Percentiles rank a stretch among this genome's conserved stretches.
These are phyloP conservation scores for Tylopilus sp. DNA, from an alignment of 768 basidiomycete species.

Conservation along the genomic window DNA sequence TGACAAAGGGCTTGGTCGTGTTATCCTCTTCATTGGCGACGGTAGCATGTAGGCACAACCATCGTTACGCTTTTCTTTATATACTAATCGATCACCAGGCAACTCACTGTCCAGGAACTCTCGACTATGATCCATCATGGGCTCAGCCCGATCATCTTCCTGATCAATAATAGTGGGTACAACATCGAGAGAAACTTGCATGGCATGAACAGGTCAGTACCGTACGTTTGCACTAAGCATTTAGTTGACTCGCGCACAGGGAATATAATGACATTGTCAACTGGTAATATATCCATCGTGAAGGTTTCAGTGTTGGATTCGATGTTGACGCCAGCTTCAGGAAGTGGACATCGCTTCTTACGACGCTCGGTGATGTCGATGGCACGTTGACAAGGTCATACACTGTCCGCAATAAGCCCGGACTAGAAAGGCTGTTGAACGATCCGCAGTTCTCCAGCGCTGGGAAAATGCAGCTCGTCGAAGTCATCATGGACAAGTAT, in stretches of 20 bases:
- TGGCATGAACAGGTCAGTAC: constrained; percentile 49
- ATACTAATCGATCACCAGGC: constrained; percentile 38
- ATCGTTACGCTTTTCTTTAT: not conserved
- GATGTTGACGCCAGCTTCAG: constrained; percentile 19
- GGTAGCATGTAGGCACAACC: constrained; percentile 61
- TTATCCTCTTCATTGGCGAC: constrained; percentile 84
- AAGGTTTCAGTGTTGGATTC: not conserved
- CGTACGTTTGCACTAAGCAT: not conserved
- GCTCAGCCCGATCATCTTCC: constrained; percentile 79
- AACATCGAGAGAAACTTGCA: constrained; percentile 83
- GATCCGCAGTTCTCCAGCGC: constrained; percentile 58
- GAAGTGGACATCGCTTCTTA: constrained; percentile 68
- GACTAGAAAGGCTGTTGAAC: constrained; percentile 65
- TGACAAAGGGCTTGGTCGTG: constrained; percentile 58
- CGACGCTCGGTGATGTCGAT: constrained; percentile 50
- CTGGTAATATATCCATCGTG: constrained; percentile 43
- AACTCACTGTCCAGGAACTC: constrained; percentile 78
- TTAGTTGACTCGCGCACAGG: constrained; percentile 30
- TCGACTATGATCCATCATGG: constrained; percentile 76
- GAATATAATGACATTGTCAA: constrained; percentile 84
- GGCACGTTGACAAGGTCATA: constrained; percentile 56
- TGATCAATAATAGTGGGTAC: constrained; percentile 80
- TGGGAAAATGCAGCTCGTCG: constrained; percentile 72
- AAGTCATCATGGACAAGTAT: constrained; percentile 68
- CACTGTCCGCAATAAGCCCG: constrained; percentile 61